phyloP scores from a whole-genome alignment of 2,329 filamentous ascomycete genomes.

The Monosporascus sp. region DNA sequence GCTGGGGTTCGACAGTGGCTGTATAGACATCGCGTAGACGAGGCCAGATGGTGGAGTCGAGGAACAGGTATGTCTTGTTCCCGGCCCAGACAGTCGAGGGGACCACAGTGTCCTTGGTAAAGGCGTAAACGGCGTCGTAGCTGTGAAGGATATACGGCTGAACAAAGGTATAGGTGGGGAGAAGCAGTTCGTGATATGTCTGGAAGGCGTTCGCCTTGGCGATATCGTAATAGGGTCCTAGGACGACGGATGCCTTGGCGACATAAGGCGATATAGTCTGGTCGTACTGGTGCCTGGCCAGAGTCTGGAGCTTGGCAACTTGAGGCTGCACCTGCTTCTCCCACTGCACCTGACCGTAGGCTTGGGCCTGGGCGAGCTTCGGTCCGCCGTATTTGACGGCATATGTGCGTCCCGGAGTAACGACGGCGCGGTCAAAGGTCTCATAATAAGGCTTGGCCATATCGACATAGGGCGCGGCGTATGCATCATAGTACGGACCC shows the following conservation, averaged over 20 bases:
- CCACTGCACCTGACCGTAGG: slow-evolving; percentile 70
- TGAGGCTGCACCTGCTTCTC: slow-evolving; percentile 71
- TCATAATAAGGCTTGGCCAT: slow-evolving; percentile 71
- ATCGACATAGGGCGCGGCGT: slow-evolving; percentile 79
- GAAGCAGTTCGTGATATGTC: slow-evolving; percentile 65
- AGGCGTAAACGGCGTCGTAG: slow-evolving; percentile 61
- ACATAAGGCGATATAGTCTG: slow-evolving; percentile 69
- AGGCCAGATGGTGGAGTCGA: slow-evolving; percentile 76
- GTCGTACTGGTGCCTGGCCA: slow-evolving; percentile 63
- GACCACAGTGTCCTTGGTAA: slow-evolving; percentile 64
- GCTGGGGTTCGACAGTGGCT: slow-evolving; percentile 91
- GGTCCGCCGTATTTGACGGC: slow-evolving; percentile 72
- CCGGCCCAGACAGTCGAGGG: slow-evolving; percentile 69
- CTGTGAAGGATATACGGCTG: slow-evolving; percentile 68
- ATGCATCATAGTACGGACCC: slow-evolving; percentile 78
- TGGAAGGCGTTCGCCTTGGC: slow-evolving; percentile 58
- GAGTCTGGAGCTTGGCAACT: slow-evolving; percentile 57
- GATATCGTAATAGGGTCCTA: slow-evolving; percentile 69
- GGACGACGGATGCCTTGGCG: slow-evolving; percentile 48
- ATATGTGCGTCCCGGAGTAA: slow-evolving; percentile 63
- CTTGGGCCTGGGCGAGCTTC: slow-evolving; percentile 60
- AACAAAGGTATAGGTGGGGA: slow-evolving; percentile 70
- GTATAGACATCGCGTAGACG: slow-evolving; percentile 74
- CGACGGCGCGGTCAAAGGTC: slow-evolving; percentile 55
- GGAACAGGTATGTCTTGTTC: slow-evolving; percentile 63